Evolutionary conservation across 352 stramenopile genomes (phyloP).

Genomic region (Detonula confervacea): DNA sequence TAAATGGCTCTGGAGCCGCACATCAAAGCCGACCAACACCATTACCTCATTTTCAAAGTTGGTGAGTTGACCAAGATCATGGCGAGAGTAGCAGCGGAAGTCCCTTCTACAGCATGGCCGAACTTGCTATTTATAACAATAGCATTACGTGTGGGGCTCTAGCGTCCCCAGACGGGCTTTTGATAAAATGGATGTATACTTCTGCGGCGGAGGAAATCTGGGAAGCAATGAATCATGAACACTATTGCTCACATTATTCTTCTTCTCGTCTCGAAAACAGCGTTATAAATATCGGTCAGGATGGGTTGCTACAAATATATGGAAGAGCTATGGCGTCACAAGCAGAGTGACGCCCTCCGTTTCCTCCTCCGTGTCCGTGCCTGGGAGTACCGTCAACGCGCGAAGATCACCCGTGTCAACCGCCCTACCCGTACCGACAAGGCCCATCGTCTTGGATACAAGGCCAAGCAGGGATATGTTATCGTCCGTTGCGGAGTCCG

Average conservation of each 20-base stretch:
- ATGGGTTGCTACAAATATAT: slow-evolving; percentile 99
- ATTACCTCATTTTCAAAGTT: slow-evolving; percentile 20
- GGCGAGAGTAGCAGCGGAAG: too few species aligned
- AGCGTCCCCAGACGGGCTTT: not conserved
- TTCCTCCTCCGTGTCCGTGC: slow-evolving; percentile 98
- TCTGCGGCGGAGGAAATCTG: too few species aligned
- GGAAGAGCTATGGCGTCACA: slow-evolving; percentile 99
- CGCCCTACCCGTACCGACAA: slow-evolving; percentile 98
- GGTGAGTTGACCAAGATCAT: slow-evolving; percentile 12
- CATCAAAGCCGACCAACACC: not conserved
- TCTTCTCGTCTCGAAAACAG: not conserved
- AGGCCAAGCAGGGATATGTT: slow-evolving; percentile 99
- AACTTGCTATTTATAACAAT: too few species aligned
- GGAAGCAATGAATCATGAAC: too few species aligned
- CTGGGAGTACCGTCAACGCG: slow-evolving; percentile 98
- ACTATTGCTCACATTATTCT: not conserved
- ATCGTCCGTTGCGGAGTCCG: slow-evolving; percentile 97
- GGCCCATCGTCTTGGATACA: slow-evolving; percentile 99
- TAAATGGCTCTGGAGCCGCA: too few species aligned
- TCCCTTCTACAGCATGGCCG: too few species aligned
- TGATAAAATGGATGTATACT: not conserved
- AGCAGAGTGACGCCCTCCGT: slow-evolving; percentile 98
- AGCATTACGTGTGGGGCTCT: too few species aligned
- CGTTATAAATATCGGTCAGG: slow-evolving; percentile 35
- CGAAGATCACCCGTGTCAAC: slow-evolving; percentile 94